phyloP scores from a whole-genome alignment of 768 basidiomycete species.

The Symmetrospora coprosmae region DNA sequence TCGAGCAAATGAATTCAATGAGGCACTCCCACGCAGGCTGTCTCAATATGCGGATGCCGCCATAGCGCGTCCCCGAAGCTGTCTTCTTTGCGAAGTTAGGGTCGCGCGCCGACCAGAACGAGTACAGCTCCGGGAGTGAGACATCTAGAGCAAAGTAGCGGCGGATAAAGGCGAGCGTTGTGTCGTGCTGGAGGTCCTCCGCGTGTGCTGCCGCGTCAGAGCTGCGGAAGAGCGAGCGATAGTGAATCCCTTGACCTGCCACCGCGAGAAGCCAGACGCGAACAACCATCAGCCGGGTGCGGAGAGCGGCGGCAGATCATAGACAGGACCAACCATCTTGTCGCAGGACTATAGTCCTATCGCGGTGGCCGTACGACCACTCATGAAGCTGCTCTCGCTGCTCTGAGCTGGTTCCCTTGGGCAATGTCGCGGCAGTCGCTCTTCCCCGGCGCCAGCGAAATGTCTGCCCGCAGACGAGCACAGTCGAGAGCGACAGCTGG shows the following conservation, averaged over 20 bases:
- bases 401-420: neutral
- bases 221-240: constrained; percentile 53
- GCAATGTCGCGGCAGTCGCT: constrained; percentile 9
- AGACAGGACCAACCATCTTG: constrained; percentile 43
- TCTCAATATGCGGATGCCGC: constrained; percentile 67
- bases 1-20: constrained; percentile 90
- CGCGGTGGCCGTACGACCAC: constrained; percentile 63
- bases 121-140: constrained; percentile 57
- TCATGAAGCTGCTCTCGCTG: constrained; percentile 43
- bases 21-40: constrained; percentile 96
- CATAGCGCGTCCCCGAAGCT: constrained; percentile 44
- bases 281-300: constrained; percentile 36
- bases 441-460: constrained; percentile 61
- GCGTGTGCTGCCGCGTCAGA: constrained; percentile 33
- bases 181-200: constrained; percentile 42
- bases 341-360: constrained; percentile 69
- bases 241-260: constrained; percentile 36
- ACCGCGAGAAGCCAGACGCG: neutral
- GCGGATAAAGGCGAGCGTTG: constrained; percentile 58
- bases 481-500: constrained; percentile 63
- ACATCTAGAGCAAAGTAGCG: constrained; percentile 82
- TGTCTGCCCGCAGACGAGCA: constrained; percentile 68
- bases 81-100: constrained; percentile 49
- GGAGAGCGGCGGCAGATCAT: neutral
- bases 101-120: constrained; percentile 60